Conservation (phyloP, 345 rosid genomes). For the Bretschneidera sinensis region DNA sequence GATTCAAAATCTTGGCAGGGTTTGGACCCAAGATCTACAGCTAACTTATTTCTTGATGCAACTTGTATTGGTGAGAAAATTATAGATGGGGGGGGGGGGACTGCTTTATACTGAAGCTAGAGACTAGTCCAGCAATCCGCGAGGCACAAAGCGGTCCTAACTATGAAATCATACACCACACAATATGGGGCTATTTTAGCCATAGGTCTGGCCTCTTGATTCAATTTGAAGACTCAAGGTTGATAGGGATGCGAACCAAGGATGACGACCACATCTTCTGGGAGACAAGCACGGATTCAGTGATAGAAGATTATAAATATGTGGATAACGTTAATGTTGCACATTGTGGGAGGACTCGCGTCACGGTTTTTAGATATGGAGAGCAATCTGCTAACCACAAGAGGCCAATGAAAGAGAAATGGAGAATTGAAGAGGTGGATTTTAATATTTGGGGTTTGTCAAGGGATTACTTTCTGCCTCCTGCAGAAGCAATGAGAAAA, state of each 20-base stretch:
- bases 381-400: conserved; percentile 84
- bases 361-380: conserved; percentile 70
- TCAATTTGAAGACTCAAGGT: conserved; percentile 80
- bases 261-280: conserved; percentile 70
- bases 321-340: conserved; percentile 79
- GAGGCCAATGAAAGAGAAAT: conserved; percentile 68
- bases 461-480: conserved; percentile 55
- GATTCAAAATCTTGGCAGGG: conserved; percentile 54
- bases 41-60: conserved; percentile 70
- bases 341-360: conserved; percentile 58
- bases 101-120: conserved; percentile 76
- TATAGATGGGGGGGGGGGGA: conserved; percentile 62
- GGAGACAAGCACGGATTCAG: conserved; percentile 85
- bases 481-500: conserved; percentile 24
- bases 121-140: conserved; percentile 59
- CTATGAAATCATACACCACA: conserved; percentile 78
- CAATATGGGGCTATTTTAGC: conserved; percentile 94
- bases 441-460: conserved; percentile 78
- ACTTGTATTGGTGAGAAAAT: conserved; percentile 84
- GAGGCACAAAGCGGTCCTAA: conserved; percentile 82
- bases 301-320: conserved; percentile 68
- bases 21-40: conserved; percentile 83
- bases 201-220: conserved; percentile 78
- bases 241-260: conserved; percentile 59
- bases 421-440: conserved; percentile 83